Base-by-base conservation (phyloP, 106 monocot genomes). In the Amphibolis antarctica region DNA sequence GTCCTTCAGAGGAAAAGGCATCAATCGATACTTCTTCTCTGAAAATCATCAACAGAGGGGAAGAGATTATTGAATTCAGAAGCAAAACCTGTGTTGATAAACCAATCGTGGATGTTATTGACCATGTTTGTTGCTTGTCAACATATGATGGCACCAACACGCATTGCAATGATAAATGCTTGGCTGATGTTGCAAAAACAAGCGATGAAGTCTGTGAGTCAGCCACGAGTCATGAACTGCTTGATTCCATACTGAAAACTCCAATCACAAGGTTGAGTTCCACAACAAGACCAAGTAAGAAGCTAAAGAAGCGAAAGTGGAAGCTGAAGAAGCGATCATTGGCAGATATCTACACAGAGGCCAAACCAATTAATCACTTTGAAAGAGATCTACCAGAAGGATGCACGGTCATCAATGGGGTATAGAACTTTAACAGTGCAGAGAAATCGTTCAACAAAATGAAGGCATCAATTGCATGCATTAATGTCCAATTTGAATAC, bases 241-340 rank as follows among this genome's bases (percentile, higher is more conserved):
- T 14, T 29, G 13, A 59, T 31, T 29, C 36, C 36, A 36, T 28
- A 30, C 28, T 12, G 29, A 59, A 31, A 18, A n/a, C 24, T 59
- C 18, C 30, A 29, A 59, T 29, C n/a, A n/a, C 30, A 29, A 61
- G 22, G 19, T 10, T 44, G 9, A 10, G 43, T 21, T 61, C 61
- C 29, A 58, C 2, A n/a, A 12, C 18, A 11, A 58, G 12, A 3
- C 23, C 28, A 15, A 13, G 36, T 61, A 61, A 61, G 43, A 44
- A 21, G n/a, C 22, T 20, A 9, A 29, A 61, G 44, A 61, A 28
- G 43, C 13, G 29, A 44, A 22, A 61, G 61, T 19, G 22, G 29
- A 44, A 22, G 42, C 12, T n/a, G 44, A 61, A 61, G 61, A 61
- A 43, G 29, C 61, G 61, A n/a, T 22, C 43, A n/a, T 18, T 61